Base-by-base conservation (phyloP, 106 monocot genomes). In the Dendrobium chrysotoxum region DNA sequence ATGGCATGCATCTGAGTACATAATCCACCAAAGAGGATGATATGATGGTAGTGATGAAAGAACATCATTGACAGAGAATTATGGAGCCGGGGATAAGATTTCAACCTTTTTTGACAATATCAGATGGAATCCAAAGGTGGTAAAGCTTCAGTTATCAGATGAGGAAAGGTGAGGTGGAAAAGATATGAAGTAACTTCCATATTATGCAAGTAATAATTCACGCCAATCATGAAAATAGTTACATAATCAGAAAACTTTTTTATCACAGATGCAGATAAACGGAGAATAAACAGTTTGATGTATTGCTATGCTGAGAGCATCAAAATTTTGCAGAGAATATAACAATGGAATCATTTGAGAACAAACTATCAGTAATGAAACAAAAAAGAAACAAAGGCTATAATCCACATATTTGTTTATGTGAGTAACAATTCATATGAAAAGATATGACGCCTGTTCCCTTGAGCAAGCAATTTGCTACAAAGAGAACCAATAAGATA, bases 1-100 rank as follows among this genome's bases (percentile, higher is more conserved):
- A 70, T 28, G 70, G 70, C 11, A 31, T 70, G 11, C 70, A 70
- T 70, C 70, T 70, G 70, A 70, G 70, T 31, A 30, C 70, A 70
- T 70, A 30, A 70, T 70, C 70, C 70, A 70, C 31, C 35, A 70
- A 30, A 35, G 70, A 70, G 30, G 25, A 35, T 70, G 31, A 70
- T 15, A 13, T 70, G 11, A 70, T 70, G 70, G 4, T 30, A 31
- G 70, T 30, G 70, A 70, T 70, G 30, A 16, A 35, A 35, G 16
- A 70, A 35, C 35, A 70, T 70, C 35, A 28, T 35, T 70, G 28
- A 30, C 35, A 35, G 70, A 70, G 25, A 70, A 70, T 30, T 13
- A 70, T 70, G 70, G 31, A 70, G 28, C 23, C 23, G 28, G 20
- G 28, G 12, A 66, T 20, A 28, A 66, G 70, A 70, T 70, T 31